Conservation (phyloP, 371 early-diverging fungal genomes). For the Mucor velutinosus region DNA sequence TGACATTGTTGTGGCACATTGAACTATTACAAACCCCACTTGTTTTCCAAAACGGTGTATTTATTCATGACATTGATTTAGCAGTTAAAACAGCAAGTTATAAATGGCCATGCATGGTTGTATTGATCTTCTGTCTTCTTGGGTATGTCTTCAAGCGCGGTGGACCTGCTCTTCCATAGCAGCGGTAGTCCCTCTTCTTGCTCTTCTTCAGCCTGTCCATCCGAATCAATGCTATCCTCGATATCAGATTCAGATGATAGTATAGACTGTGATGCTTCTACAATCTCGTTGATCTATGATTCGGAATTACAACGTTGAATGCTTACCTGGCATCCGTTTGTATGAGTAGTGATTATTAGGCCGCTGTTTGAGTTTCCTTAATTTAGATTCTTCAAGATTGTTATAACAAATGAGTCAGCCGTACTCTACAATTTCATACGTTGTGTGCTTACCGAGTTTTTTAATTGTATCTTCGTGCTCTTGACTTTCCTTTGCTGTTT, state of each 20-base stretch:
- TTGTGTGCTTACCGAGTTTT: neutral
- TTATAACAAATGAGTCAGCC: neutral
- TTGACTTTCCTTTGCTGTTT: neutral
- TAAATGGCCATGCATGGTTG: neutral
- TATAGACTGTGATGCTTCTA: neutral
- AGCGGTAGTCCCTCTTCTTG: conserved; percentile 19
- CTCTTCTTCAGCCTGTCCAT: neutral
- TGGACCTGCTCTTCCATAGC: conserved; percentile 11
- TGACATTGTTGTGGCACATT: conserved; percentile 5
- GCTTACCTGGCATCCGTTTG: conserved; percentile 9
- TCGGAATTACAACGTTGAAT: neutral
- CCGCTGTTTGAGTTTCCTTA: neutral
- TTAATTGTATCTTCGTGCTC: neutral
- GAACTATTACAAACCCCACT: neutral
- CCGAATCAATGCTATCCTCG: neutral
- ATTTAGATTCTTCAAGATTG: conserved; percentile 5
- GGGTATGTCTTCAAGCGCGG: neutral
- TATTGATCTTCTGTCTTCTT: conserved; percentile 13
- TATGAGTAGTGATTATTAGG: neutral
- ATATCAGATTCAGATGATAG: neutral
- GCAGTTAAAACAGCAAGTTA: neutral
- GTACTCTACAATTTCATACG: neutral
- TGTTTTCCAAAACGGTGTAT: conserved; percentile 2
- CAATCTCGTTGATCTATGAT: neutral
- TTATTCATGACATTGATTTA: conserved; percentile 4